Conservation (phyloP, 2,329 filamentous ascomycete genomes). For the Drechslerella coelobrocha region DNA sequence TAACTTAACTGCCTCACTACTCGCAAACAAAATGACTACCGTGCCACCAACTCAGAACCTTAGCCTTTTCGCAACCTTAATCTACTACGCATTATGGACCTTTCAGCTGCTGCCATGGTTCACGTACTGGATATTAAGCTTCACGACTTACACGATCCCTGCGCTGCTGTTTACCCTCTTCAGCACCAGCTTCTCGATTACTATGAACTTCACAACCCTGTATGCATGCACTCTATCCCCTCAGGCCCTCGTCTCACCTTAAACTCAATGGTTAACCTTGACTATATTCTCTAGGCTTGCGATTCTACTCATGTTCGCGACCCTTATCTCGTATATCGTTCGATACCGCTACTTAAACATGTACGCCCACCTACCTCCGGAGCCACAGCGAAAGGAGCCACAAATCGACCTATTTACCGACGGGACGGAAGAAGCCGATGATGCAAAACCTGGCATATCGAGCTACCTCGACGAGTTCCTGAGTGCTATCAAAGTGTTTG, state of each 20-base stretch:
- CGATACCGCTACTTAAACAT: constrained; percentile 96
- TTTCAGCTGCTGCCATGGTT: constrained; percentile 53
- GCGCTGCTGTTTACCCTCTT: constrained; percentile 88
- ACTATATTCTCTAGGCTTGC: constrained; percentile 66
- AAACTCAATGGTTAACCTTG: constrained; percentile 12
- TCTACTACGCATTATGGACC: constrained; percentile 40
- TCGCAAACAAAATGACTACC: constrained; percentile 35
- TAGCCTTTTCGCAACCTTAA: constrained; percentile 24
- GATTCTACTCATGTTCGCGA: constrained; percentile 76
- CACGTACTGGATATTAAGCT: constrained; percentile 78
- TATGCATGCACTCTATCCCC: constrained; percentile 61
- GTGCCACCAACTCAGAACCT: constrained; percentile 43
- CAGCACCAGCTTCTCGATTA: constrained; percentile 92
- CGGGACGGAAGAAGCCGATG: constrained; percentile 84
- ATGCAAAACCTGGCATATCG: constrained; percentile 81
- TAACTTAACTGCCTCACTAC: constrained; percentile 13
- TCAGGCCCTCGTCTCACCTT: neutral
- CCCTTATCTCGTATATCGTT: constrained; percentile 90
- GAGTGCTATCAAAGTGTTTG: constrained; percentile 98
- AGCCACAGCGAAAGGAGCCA: constrained; percentile 94
- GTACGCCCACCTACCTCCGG: constrained; percentile 90
- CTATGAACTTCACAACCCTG: constrained; percentile 97
- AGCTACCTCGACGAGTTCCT: constrained; percentile 98
- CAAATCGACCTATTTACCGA: constrained; percentile 95
- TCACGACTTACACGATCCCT: constrained; percentile 86